Base-by-base conservation (phyloP, 2,329 filamentous ascomycete species). In the Claviceps paspali region DNA sequence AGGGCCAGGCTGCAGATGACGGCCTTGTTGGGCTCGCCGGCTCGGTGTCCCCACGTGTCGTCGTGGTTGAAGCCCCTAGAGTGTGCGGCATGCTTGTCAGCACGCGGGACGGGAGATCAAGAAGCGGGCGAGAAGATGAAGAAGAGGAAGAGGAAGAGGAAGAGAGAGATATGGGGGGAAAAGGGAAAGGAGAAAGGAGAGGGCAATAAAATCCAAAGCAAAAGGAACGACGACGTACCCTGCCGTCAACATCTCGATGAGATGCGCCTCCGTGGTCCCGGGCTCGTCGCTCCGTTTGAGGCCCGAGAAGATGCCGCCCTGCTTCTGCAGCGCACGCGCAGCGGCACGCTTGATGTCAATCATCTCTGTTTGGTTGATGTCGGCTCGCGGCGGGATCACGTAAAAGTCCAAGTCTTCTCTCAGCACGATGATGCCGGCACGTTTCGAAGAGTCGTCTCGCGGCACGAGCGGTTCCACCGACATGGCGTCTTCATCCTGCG, bases 231-330 rank as follows among this genome's bases (percentile, higher is more conserved):
- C n/a, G 21, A 65, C 80, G 62, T 68, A 96, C 88, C 88, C 91
- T 54, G 91, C 91, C 38, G 91, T 98, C 60, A 98, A 63, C 91
- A 98, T 98, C 65, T 98, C 91, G 52, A 98, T 98, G 28, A 98
- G 68, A 65, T 98, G 91, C 48, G 94, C 91, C 61, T 98, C 91
- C 0, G 91, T 98, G 14, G 88, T 95, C 15, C 91, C 91, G 14
- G 83, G 79, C 61, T 98, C 91, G 49, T 98, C 87, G 51, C 88
- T 96, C 56, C 88, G 85, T 59, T 91, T 82, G 33, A 98, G 64
- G 0, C 91, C 91, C 3, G 87, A 94, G 56, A 98, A 98, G 49
- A 98, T 98, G 33, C 91, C 91, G 49, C 87, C 76, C 58, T 98
- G 91, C 53, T 76, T 74, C 48, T 95, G 69, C 45, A 98, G 61